These are phyloP conservation scores for Debaryomyces coudertii DNA, from an alignment of 1,139 yeast genomes.

Conservation along the genomic window DNA sequence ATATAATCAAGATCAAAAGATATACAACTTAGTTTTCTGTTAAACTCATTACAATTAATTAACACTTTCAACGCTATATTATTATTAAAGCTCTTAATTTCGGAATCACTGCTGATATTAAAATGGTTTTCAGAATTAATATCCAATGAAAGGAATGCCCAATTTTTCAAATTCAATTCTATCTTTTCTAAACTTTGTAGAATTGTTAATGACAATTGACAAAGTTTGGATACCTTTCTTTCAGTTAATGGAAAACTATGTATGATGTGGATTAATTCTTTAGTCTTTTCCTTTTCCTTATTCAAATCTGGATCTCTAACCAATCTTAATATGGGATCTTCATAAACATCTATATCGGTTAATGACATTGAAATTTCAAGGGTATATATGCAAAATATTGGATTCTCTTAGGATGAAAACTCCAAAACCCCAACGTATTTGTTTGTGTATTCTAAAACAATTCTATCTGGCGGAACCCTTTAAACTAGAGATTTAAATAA, in stretches of 20 bases:
- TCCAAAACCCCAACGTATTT: background rate
- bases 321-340: conserved; percentile 52
- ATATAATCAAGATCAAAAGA: conserved; percentile 50
- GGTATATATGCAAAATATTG: conserved; percentile 1
- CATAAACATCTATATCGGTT: conserved; percentile 31
- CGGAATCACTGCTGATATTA: conserved; percentile 27
- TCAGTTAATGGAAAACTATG: conserved; percentile 49
- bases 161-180: conserved; percentile 50
- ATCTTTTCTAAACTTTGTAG: conserved; percentile 55
- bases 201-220: conserved; percentile 51
- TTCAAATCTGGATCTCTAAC: conserved; percentile 55
- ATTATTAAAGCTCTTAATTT: conserved; percentile 46
- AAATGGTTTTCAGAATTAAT: conserved; percentile 50
- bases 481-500: background rate
- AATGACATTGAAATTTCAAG: conserved; percentile 14
- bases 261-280: conserved; percentile 44
- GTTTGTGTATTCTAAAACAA: background rate
- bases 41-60: conserved; percentile 50
- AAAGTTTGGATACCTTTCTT: conserved; percentile 50
- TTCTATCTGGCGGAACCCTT: background rate
- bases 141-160: conserved; percentile 62
- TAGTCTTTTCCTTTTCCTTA: conserved; percentile 45
- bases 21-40: conserved; percentile 43
- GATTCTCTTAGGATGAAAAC: background rate
- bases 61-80: conserved; percentile 54